Evolutionary conservation across 371 early-diverging fungal species (phyloP).

Genomic region (Circinella minor): DNA sequence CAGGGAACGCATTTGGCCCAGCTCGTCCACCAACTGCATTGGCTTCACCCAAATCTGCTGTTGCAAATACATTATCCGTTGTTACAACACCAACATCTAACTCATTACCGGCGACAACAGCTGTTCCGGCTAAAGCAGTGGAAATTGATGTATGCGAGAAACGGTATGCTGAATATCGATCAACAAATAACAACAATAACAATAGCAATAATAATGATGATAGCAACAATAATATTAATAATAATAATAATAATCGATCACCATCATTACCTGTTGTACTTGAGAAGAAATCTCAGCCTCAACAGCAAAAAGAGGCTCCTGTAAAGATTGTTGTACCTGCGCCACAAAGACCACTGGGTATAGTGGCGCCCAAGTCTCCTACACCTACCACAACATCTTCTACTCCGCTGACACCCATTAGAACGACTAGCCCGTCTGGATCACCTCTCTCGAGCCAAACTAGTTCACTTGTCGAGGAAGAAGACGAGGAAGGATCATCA

Average conservation of each 20-base stretch:
- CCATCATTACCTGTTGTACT: neutral
- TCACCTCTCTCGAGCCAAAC: slow-evolving; percentile 7
- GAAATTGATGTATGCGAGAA: slow-evolving; percentile 11
- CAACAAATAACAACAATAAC: neutral
- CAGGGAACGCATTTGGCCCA: slow-evolving; percentile 20
- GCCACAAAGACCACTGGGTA: neutral
- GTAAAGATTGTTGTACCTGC: neutral
- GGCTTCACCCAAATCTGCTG: slow-evolving; percentile 27
- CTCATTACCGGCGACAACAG: neutral
- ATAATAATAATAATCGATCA: too few relatives aligned
- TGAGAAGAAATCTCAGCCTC: slow-evolving; percentile 11
- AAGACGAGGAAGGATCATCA: slow-evolving; percentile 13
- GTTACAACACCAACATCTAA: neutral
- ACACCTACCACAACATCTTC: slow-evolving; percentile 15
- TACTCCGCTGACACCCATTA: slow-evolving; percentile 4
- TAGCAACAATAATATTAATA: too few relatives aligned
- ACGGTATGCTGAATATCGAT: slow-evolving; percentile 11
- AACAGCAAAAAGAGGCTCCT: neutral
- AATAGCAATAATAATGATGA: too few relatives aligned
- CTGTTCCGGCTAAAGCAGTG: neutral
- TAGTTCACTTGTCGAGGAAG: slow-evolving; percentile 12
- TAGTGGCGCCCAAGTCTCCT: slow-evolving; percentile 9
- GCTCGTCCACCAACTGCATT: slow-evolving; percentile 16
- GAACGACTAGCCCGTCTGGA: slow-evolving; percentile 15
- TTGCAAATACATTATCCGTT: slow-evolving; percentile 6